Evolutionary conservation across 2,329 filamentous ascomycete genomes (phyloP).

Genomic region (Neurospora sp.): DNA sequence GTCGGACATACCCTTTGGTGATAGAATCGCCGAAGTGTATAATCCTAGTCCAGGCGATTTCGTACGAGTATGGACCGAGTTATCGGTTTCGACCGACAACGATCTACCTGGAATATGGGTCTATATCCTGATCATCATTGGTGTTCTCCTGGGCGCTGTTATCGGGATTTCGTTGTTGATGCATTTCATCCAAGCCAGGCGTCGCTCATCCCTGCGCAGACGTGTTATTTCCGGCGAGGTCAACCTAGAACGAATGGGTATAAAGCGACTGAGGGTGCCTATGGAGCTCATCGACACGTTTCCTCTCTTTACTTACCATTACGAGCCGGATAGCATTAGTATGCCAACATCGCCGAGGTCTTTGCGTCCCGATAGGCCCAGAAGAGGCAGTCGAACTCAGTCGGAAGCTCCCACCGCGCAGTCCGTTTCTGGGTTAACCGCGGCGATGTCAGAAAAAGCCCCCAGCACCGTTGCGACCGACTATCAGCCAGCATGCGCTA

Average conservation of each 20-base stretch:
- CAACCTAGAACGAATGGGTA: slow-evolving; percentile 75
- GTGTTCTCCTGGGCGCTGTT: slow-evolving; percentile 59
- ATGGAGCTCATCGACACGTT: slow-evolving; percentile 59
- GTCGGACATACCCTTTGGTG: slow-evolving; percentile 47
- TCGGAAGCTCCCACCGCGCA: neutral
- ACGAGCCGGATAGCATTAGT: slow-evolving; percentile 34
- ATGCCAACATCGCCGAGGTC: slow-evolving; percentile 29
- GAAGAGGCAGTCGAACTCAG: slow-evolving; percentile 7
- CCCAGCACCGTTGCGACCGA: slow-evolving; percentile 34
- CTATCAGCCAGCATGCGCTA: slow-evolving; percentile 76
- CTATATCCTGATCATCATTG: slow-evolving; percentile 62
- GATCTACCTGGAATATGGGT: slow-evolving; percentile 69
- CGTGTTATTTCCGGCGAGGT: slow-evolving; percentile 71
- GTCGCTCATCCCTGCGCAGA: slow-evolving; percentile 56
- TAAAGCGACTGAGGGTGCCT: slow-evolving; percentile 73
- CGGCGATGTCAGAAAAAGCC: slow-evolving; percentile 14
- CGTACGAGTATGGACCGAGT: slow-evolving; percentile 48
- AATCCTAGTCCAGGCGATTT: slow-evolving; percentile 47
- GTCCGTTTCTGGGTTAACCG: neutral
- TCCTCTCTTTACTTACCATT: slow-evolving; percentile 68
- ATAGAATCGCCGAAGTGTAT: slow-evolving; percentile 45
- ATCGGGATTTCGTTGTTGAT: slow-evolving; percentile 57
- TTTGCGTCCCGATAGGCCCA: slow-evolving; percentile 7
- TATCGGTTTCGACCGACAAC: slow-evolving; percentile 35
- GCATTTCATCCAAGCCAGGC: slow-evolving; percentile 65